These are phyloP conservation scores for Wickerhamiella alocasiicola DNA, from an alignment of 805 yeast genomes.

Conservation along the genomic window DNA sequence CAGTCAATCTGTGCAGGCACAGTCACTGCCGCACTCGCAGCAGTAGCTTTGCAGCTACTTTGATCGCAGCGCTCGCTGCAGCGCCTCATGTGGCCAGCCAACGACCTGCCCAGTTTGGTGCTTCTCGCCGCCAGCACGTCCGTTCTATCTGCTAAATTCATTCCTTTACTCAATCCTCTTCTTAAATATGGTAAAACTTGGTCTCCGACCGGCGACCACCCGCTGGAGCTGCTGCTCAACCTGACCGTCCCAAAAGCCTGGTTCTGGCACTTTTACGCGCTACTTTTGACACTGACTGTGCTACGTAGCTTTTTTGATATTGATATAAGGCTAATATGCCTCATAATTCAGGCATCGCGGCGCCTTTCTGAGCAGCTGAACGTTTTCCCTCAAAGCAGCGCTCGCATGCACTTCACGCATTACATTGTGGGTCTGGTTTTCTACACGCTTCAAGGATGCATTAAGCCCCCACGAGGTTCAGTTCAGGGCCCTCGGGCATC, in stretches of 20 bases:
- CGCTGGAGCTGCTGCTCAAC: constrained; percentile 8
- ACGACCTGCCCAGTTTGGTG: not conserved
- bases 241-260: constrained; percentile 25
- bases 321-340: constrained; percentile 10
- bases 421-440: constrained; percentile 45
- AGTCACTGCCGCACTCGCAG: too few relatives aligned
- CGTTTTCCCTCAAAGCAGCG: constrained; percentile 31
- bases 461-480: not conserved
- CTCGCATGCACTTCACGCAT: constrained; percentile 46
- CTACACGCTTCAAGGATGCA: constrained; percentile 27
- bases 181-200: constrained; percentile 25
- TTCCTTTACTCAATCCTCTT: constrained; percentile 16
- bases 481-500: not conserved
- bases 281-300: constrained; percentile 5
- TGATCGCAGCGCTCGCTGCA: too few relatives aligned
- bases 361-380: constrained; percentile 38
- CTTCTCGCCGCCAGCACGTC: constrained; percentile 9
- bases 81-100: too few relatives aligned
- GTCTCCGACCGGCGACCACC: not conserved
- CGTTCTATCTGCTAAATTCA: constrained; percentile 13
- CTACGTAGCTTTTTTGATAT: not conserved
- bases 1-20: too few relatives aligned
- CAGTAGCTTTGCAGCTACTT: too few relatives aligned
- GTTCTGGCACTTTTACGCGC: constrained; percentile 27
- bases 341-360: constrained; percentile 36